Conservation (phyloP, 331 rosid genomes). For the Telfairia occidentalis region DNA sequence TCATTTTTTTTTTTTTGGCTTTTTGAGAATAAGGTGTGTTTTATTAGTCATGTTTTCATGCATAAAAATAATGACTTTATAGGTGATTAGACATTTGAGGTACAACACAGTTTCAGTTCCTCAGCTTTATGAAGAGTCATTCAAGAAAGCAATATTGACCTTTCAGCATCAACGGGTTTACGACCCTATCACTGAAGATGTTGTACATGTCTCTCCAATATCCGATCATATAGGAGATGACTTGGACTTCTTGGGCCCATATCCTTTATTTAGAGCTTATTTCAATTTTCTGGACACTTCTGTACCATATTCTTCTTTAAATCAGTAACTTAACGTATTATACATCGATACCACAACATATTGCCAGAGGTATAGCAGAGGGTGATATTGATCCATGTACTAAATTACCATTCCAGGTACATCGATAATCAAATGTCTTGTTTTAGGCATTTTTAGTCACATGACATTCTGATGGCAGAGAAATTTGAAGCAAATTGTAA, state of each 20-base stretch:
- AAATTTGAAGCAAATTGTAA: background rate
- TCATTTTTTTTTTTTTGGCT: background rate
- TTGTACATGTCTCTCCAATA: constrained; percentile 50
- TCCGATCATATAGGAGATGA: constrained; percentile 40
- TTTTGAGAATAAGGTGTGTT: background rate
- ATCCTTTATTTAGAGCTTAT: constrained; percentile 42
- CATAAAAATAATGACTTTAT: constrained; percentile 17
- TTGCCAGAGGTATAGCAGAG: constrained; percentile 78
- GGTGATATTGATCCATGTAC: constrained; percentile 88
- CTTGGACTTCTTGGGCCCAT: constrained; percentile 86
- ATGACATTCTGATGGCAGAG: background rate
- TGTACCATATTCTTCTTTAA: constrained; percentile 12
- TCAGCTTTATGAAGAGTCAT: constrained; percentile 68
- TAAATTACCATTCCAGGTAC: constrained; percentile 66
- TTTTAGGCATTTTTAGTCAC: background rate
- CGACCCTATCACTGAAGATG: constrained; percentile 51
- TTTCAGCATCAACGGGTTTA: constrained; percentile 81
- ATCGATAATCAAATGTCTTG: background rate
- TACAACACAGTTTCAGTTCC: constrained; percentile 71
- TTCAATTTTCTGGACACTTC: constrained; percentile 7
- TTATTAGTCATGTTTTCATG: constrained; percentile 6
- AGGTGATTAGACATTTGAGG: constrained; percentile 81
- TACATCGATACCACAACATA: constrained; percentile 54
- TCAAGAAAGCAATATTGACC: constrained; percentile 74
- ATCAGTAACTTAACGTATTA: constrained; percentile 41